phyloP scores from a whole-genome alignment of 805 yeast species.

The Pichia scutulata region DNA sequence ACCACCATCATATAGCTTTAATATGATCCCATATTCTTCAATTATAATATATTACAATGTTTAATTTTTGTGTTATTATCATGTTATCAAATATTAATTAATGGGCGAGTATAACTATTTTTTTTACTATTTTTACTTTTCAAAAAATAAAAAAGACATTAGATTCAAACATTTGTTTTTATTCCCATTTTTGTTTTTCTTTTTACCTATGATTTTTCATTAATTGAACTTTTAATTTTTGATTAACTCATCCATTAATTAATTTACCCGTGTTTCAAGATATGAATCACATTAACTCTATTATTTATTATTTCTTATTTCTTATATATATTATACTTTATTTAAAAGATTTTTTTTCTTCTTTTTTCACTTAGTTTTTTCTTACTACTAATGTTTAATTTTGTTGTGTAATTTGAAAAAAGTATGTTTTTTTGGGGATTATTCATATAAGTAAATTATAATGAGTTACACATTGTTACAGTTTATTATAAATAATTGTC shows the following conservation, averaged over 20 bases:
- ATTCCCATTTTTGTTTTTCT: too few relatives aligned
- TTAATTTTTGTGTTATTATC: background rate
- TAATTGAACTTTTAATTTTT: background rate
- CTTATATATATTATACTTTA: too few relatives aligned
- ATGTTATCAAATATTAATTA: background rate
- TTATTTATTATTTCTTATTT: too few relatives aligned
- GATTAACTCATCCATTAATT: background rate
- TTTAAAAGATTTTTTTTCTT: background rate
- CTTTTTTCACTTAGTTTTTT: background rate
- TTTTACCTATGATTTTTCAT: background rate
- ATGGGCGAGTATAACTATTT: background rate
- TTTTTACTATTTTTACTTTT: background rate
- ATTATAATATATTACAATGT: background rate
- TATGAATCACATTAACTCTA: too few relatives aligned
- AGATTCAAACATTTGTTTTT: background rate
- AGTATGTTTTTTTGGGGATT: background rate
- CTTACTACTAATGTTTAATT: background rate
- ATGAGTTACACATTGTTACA: too few relatives aligned
- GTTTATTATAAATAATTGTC: too few relatives aligned
- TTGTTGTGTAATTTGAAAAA: background rate
- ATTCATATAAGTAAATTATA: background rate
- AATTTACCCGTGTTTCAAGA: too few relatives aligned
- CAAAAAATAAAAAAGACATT: too few relatives aligned
- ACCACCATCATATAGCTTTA: background rate
- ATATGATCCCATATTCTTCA: background rate